These are phyloP conservation scores for Retiboletus fuscus DNA, from an alignment of 1,284 basidiomycete species.

Conservation along the genomic window DNA sequence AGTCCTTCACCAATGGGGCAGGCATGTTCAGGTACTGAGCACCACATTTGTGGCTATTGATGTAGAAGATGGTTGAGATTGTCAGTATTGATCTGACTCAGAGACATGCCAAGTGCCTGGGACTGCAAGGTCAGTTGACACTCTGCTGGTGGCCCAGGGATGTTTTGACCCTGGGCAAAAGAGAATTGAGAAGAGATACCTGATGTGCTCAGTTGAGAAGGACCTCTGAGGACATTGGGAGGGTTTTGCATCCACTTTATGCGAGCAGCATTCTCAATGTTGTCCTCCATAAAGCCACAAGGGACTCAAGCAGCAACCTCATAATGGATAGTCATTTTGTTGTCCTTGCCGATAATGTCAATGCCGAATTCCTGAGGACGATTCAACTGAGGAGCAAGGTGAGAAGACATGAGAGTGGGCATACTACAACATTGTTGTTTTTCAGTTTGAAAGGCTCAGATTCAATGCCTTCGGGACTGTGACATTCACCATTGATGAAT, in stretches of 20 bases:
- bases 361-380: slow-evolving; percentile 91
- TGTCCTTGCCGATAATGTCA: slow-evolving; percentile 98
- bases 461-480: too few relatives aligned
- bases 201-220: slow-evolving; percentile 47
- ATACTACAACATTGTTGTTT: too few relatives aligned
- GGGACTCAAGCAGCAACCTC: slow-evolving; percentile 96
- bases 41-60: slow-evolving; percentile 49
- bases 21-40: slow-evolving; percentile 58
- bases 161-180: slow-evolving; percentile 49
- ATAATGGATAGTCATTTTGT: slow-evolving; percentile 97
- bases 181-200: slow-evolving; percentile 50
- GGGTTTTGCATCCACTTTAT: slow-evolving; percentile 62
- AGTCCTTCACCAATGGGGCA: slow-evolving; percentile 57
- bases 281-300: slow-evolving; percentile 89
- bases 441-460: too few relatives aligned
- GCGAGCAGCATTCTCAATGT: slow-evolving; percentile 77
- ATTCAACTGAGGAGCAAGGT: slow-evolving; percentile 10
- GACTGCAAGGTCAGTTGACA: slow-evolving; percentile 67
- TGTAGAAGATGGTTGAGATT: slow-evolving; percentile 52
- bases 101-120: slow-evolving; percentile 69
- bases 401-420: too few relatives aligned
- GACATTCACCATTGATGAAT: too few relatives aligned
- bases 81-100: slow-evolving; percentile 47
- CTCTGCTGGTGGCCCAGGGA: slow-evolving; percentile 56
- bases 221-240: slow-evolving; percentile 33